Base-by-base conservation (phyloP, 179 eudicot species). In the Carnegiea gigantea region DNA sequence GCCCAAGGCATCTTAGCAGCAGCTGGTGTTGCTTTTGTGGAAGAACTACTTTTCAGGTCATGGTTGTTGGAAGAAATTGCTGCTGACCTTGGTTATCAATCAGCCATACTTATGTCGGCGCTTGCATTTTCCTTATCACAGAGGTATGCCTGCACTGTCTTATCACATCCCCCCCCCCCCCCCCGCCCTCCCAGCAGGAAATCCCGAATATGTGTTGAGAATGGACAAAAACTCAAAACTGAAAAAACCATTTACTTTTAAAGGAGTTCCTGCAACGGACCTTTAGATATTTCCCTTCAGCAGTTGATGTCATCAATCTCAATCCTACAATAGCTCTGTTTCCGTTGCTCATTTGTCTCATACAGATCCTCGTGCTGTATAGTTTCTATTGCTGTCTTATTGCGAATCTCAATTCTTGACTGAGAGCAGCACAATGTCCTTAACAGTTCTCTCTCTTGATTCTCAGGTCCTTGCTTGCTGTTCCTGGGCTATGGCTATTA, bases 1-100 rank as follows among this genome's bases (percentile, higher is more conserved):
- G 85, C 81, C 78, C 92, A 80, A 89, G 99, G 92, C 83, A 43
- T 89, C 78, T 53, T 88, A 38, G 88, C 92, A 75, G 94, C 98
- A 76, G 87, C 89, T 82, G 86, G 87, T 65, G 85, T 96, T 83
- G 85, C 97, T 81, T 78, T 88, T 38, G 96, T 92, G 70, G 98
- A 96, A 86, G 99, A 96, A 85, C 79, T 96, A 75, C 86, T 96
- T 79, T 96, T 92, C 76, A 90, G 98, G 78, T 89, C 99, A 70
- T 96, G 99, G 99, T 88, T 96, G 89, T 87, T 92, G 28, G 91
- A 93, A 81, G 99, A 96, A 92, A 90, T 96, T 80, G 93, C 95
- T 36, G 81, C 83, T 70, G 99, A 96, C 85, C 88, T 90, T 82
- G 99, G 99, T 51, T 90, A 90, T 88, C 89, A 92, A 80, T 90